Conservation (phyloP, 495 filamentous ascomycete genomes). For the Cudoniella acicularis region DNA sequence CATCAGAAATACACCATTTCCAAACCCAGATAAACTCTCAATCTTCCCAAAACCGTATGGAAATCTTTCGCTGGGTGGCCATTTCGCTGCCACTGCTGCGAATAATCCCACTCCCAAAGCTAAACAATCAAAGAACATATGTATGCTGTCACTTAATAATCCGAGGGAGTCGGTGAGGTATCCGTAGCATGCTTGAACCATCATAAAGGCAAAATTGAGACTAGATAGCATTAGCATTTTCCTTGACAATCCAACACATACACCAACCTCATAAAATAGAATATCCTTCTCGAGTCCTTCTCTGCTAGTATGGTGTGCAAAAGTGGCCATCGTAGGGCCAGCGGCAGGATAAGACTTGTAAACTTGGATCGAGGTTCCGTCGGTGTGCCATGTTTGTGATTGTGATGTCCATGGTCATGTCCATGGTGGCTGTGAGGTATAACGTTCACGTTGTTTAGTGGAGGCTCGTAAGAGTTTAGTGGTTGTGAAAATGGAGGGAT, state of each 20-base stretch:
- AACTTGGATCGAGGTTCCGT: slow-evolving; percentile 48
- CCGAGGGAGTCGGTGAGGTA: slow-evolving; percentile 89
- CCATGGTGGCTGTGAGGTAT: not conserved
- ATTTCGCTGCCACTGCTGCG: slow-evolving; percentile 96
- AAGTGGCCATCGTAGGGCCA: slow-evolving; percentile 66
- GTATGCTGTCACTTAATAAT: slow-evolving; percentile 92
- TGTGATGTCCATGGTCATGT: slow-evolving; percentile 25
- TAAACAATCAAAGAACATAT: slow-evolving; percentile 99
- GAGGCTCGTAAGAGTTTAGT: slow-evolving; percentile 5
- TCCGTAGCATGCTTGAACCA: slow-evolving; percentile 90
- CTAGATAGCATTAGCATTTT: slow-evolving; percentile 39
- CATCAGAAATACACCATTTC: slow-evolving; percentile 96
- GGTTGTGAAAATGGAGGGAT: slow-evolving; percentile 4
- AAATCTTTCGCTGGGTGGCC: slow-evolving; percentile 82
- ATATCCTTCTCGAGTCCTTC: slow-evolving; percentile 91
- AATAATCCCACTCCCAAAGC: slow-evolving; percentile 88
- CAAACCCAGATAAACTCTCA: slow-evolving; percentile 93
- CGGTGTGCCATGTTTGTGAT: slow-evolving; percentile 26
- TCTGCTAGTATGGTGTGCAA: slow-evolving; percentile 82
- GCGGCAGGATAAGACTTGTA: slow-evolving; percentile 61
- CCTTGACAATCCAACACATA: not conserved
- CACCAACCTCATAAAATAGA: slow-evolving; percentile 89
- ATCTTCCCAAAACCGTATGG: slow-evolving; percentile 97
- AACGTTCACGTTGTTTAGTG: slow-evolving; percentile 6
- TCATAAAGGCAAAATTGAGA: slow-evolving; percentile 93